Evolutionary conservation across 495 filamentous ascomycete species (phyloP).

Genomic region (Darksidea phi): DNA sequence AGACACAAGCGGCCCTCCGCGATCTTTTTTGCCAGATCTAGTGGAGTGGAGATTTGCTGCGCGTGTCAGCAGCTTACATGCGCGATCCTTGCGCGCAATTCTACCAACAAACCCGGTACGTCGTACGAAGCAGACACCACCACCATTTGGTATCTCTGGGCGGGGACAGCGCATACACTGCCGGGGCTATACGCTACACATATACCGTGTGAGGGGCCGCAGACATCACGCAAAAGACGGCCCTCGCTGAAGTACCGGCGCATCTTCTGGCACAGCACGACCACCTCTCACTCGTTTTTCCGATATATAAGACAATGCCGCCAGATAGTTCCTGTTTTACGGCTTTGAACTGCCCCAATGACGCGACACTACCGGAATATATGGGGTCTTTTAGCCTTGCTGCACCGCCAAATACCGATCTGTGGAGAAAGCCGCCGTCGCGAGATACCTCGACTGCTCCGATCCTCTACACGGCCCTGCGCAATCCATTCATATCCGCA

Average conservation of each 20-base stretch:
- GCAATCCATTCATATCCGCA: slow-evolving; percentile 54
- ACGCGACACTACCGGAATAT: slow-evolving; percentile 49
- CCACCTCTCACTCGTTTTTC: slow-evolving; percentile 3
- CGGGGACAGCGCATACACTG: slow-evolving; percentile 12
- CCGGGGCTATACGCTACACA: slow-evolving; percentile 3
- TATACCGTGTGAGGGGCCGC: slow-evolving; percentile 6
- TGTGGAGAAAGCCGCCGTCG: slow-evolving; percentile 53
- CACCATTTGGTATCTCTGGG: slow-evolving; percentile 16
- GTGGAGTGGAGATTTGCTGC: slow-evolving; percentile 32
- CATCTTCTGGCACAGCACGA: slow-evolving; percentile 12
- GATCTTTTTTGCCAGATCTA: slow-evolving; percentile 29
- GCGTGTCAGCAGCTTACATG: slow-evolving; percentile 38
- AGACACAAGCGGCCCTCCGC: slow-evolving; percentile 18
- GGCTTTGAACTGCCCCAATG: slow-evolving; percentile 51
- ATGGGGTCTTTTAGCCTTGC: slow-evolving; percentile 58
- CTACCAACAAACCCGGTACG: slow-evolving; percentile 10
- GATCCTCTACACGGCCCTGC: slow-evolving; percentile 57
- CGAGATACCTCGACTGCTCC: slow-evolving; percentile 58
- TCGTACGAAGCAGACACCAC: slow-evolving; percentile 33
- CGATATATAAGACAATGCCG: slow-evolving; percentile 44
- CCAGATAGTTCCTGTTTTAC: slow-evolving; percentile 54
- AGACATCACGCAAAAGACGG: too few species aligned
- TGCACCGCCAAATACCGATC: slow-evolving; percentile 56
- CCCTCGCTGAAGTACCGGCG: background rate
- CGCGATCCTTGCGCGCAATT: slow-evolving; percentile 22